Base-by-base conservation (phyloP, 2,329 filamentous ascomycete species). In the Aspergillus sp. region DNA sequence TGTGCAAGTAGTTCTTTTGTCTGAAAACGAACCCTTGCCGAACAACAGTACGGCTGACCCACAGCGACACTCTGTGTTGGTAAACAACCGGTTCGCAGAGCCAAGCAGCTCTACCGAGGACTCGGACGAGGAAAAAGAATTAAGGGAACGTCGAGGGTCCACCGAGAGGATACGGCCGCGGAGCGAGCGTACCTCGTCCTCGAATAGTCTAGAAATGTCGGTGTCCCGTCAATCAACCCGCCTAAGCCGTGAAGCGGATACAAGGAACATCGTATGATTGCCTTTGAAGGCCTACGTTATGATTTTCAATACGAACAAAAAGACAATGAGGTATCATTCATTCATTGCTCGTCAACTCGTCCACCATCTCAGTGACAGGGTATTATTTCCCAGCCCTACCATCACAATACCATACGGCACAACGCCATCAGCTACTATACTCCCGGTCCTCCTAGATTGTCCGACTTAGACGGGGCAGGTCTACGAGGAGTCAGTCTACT, bases 61-160 rank as follows among this genome's bases (percentile, higher is more conserved):
- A 8, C 61, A 63, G 27, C 63, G 63, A 11, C 70, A 68, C 47
- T 72, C 70, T 11, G 61, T 72, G 17, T 62, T 74, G 11, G 51
- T 75, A 9, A 72, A 75, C 43, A 75, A 75, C 57, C 70, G 67
- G 2, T 75, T 75, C 44, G 70, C 71, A 11, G 58, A 67, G 27
- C 58, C 52, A 46, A 61, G 24, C 14, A 55, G 19, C 9, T 48
- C 49, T 4, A 60, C 65, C 11, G 35, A 39, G 1, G 54, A 59
- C 9, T 52, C 48, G 7, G 64, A 67, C 11, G 44, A 33, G 4
- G 58, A 60, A 1, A 51, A 52, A 4, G 56, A 57, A 3, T 46
- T 23, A 15, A 27, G 23, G 8, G 35, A 55, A 6, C 23, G 56
- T 6, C 21, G 50, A 51, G 39, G 55, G 40, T 54, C 59, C n/a